Percentiles rank a stretch among this genome's conserved stretches.
phyloP scores from a whole-genome alignment of 1,139 yeast genomes.

The Diutina catenulata region DNA sequence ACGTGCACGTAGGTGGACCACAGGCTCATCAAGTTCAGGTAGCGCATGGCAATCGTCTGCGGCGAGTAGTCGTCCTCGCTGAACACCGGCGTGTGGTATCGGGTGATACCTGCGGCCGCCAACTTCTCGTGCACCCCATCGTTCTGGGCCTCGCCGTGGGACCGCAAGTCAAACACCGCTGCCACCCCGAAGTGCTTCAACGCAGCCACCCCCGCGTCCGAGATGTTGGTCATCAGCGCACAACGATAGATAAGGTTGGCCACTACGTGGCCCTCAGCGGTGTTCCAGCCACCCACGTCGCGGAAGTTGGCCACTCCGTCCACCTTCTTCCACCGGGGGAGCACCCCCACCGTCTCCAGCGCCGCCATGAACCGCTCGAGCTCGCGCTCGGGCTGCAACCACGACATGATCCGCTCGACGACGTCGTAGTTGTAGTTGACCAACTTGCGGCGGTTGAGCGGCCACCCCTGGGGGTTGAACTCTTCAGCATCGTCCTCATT shows the following conservation, averaged over 20 bases:
- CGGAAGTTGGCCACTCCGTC: conserved; percentile 68
- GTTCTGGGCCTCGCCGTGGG: conserved; percentile 43
- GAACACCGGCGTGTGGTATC: conserved; percentile 53
- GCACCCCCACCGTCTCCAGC: conserved; percentile 24
- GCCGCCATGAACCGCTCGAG: conserved; percentile 36
- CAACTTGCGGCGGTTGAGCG: conserved; percentile 28
- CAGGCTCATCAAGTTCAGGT: conserved; percentile 43
- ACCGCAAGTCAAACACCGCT: conserved; percentile 59
- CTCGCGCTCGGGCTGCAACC: conserved; percentile 39
- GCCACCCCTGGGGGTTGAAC: conserved; percentile 27
- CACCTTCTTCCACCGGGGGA: conserved; percentile 26
- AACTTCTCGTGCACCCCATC: conserved; percentile 31
- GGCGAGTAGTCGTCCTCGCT: conserved; percentile 51
- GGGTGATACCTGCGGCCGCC: conserved; percentile 29
- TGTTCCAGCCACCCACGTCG: conserved; percentile 70
- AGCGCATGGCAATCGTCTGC: conserved; percentile 47
- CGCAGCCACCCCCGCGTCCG: conserved; percentile 31
- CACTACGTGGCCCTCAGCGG: conserved; percentile 29
- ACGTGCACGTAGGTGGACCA: conserved; percentile 56
- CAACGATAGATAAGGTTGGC: conserved; percentile 50
- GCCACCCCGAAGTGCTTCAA: conserved; percentile 36
- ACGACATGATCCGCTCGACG: conserved; percentile 38
- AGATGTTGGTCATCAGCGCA: conserved; percentile 45
- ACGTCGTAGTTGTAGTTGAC: conserved; percentile 53
- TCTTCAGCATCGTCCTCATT: conserved; percentile 19